Conservation (phyloP, 1,284 basidiomycete species). For the Apiotrichum sp. region DNA sequence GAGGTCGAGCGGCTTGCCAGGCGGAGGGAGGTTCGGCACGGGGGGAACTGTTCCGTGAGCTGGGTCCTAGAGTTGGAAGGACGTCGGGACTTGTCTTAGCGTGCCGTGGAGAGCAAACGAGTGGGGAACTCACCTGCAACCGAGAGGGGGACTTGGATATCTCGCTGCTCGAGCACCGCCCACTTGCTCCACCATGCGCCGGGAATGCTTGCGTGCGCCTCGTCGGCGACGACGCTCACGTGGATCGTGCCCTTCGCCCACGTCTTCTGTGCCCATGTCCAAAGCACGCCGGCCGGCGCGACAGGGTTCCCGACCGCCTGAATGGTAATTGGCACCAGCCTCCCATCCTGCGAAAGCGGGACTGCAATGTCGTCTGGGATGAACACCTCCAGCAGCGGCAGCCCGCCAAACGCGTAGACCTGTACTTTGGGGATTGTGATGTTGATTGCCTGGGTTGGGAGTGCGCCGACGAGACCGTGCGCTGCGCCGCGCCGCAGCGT, state of each 20-base stretch:
- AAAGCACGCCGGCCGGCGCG: conserved; percentile 32
- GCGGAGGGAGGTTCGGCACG: conserved; percentile 37
- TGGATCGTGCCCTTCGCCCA: conserved; percentile 32
- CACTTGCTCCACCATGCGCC: conserved; percentile 29
- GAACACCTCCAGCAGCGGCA: conserved; percentile 25
- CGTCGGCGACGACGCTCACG: conserved; percentile 23
- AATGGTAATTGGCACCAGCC: conserved; percentile 30
- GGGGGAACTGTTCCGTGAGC: conserved; percentile 30
- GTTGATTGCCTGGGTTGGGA: conserved; percentile 15
- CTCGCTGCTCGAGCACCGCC: conserved; percentile 16
- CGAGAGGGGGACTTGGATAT: conserved; percentile 25
- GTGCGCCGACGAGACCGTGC: conserved; percentile 13
- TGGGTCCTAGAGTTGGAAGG: conserved; percentile 6
- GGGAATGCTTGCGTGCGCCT: conserved; percentile 21
- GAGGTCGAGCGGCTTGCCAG: conserved; percentile 36
- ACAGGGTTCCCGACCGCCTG: conserved; percentile 29
- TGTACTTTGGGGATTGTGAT: conserved; percentile 18
- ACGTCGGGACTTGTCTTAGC: conserved; percentile 10
- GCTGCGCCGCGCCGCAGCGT: conserved; percentile 23
- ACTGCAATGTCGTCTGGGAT: conserved; percentile 22
- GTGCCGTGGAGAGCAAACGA: too few species aligned
- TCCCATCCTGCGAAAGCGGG: conserved; percentile 23
- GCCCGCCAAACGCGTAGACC: neutral
- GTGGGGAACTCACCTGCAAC: conserved; percentile 32
- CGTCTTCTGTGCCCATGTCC: conserved; percentile 30